Evolutionary conservation across 805 yeast species (phyloP), one percentile per base, ranked within the genome.

Genomic region (Suhomyces vadensis): DNA sequence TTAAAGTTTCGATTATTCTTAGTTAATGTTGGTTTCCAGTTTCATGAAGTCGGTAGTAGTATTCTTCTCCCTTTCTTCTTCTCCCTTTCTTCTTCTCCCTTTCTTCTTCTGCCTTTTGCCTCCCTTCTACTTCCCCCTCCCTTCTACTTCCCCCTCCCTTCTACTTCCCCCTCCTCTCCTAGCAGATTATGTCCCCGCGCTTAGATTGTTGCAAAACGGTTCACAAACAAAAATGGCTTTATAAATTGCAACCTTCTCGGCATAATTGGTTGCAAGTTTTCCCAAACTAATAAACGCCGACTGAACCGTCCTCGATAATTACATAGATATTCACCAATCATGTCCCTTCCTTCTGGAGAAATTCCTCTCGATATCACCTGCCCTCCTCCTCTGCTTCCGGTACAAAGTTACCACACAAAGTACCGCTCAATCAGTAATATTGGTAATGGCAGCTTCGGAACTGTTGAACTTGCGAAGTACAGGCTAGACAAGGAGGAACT

Each of bases 371-470:
- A 42, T 19, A 5, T 36, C 45, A 10, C n/a, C 19, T 21, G 13
- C 11, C 41, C 41, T 7, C 40, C 46, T 16, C 11, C 23, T 8
- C 22, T 20, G 33, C 35, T 51, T 17, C 49, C 49, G 6, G 31
- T 54, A 17, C 52, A 50, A 42, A 50, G 58, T 9, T 54, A 52
- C 39, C 50, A 39, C 21, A 42, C 47, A 13, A 48, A 47, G 43
- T 86, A 82, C 56, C 75, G 73, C 41, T 50, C 70, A 3, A 67
- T 85, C 6, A 72, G 78, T 35, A 71, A 69, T 37, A 63, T 87
- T 46, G 95, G 95, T 0, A 77, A 74, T 43, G 95, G 95, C 1
- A 81, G 88, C 38, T 87, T 87, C 69, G 95, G 95, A 2, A 65
- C 76, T 1, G 94, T 87, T 2, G 66, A 75, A 1, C 64, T 85